A percentile compares a stretch with the other conserved stretches of the same genome.
Evolutionary conservation across 2,329 filamentous ascomycete species (phyloP).

Genomic region (Fusarium transvaalense): DNA sequence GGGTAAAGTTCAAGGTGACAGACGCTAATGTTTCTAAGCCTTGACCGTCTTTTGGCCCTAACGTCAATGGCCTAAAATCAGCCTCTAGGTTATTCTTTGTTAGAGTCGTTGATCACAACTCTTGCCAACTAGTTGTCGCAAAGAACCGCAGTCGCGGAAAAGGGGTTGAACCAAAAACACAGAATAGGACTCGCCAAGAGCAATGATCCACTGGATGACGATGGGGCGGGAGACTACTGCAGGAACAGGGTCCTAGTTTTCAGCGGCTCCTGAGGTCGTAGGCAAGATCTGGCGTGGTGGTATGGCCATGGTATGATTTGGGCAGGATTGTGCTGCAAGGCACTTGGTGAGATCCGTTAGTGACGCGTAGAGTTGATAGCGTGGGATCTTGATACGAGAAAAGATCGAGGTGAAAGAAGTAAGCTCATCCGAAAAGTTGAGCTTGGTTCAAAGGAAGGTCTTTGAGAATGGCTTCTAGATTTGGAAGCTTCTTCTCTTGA

Average conservation of each 20-base stretch:
- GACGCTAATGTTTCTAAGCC: slow-evolving; percentile 27
- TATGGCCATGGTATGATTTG: slow-evolving; percentile 36
- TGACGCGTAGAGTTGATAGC: slow-evolving; percentile 5
- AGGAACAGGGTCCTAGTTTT: slow-evolving; percentile 46
- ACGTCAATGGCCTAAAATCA: slow-evolving; percentile 15
- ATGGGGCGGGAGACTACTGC: slow-evolving; percentile 46
- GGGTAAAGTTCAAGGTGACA: slow-evolving; percentile 4
- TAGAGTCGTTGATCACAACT: slow-evolving; percentile 29
- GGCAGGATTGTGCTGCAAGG: slow-evolving; percentile 20
- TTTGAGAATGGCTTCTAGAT: slow-evolving; percentile 7
- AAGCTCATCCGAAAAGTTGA: slow-evolving; percentile 4
- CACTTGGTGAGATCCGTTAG: slow-evolving; percentile 1
- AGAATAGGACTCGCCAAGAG: slow-evolving; percentile 31
- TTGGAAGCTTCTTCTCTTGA: slow-evolving; percentile 20
- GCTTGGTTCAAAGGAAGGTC: slow-evolving; percentile 9
- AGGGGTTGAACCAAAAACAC: slow-evolving; percentile 18
- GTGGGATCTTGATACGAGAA: neutral
- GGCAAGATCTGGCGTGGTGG: slow-evolving; percentile 33
- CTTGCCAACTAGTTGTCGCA: slow-evolving; percentile 8
- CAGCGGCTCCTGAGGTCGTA: slow-evolving; percentile 30
- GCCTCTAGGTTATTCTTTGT: slow-evolving; percentile 22
- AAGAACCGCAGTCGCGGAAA: slow-evolving; percentile 12
- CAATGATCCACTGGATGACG: slow-evolving; percentile 44
- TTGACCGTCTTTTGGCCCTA: slow-evolving; percentile 22
- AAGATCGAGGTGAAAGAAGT: neutral